Conservation (phyloP, 139 green algal species). For the Chlorella vulgaris region DNA sequence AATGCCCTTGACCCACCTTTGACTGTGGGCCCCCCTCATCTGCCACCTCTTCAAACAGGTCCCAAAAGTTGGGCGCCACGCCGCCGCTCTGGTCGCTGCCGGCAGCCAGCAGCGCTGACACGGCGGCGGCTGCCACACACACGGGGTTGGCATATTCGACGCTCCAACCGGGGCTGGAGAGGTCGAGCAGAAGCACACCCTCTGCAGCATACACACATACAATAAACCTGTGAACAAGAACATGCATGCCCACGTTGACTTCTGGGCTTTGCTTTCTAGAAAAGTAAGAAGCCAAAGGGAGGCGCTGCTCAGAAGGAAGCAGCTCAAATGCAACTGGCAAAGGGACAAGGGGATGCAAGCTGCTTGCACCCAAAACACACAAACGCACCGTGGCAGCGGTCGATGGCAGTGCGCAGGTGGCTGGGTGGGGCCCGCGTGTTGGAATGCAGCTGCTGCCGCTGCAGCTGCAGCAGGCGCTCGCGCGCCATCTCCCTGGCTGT, state of each 20-base stretch:
- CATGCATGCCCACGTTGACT: neutral
- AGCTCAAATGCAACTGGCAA: too few relatives aligned
- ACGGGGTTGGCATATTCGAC: constrained; percentile 78
- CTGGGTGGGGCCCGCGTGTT: constrained; percentile 9
- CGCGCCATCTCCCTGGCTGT: constrained; percentile 81
- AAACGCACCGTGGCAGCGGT: constrained; percentile 51
- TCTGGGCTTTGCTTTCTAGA: too few relatives aligned
- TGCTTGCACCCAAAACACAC: neutral
- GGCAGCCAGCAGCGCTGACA: neutral
- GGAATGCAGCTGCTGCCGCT: constrained; percentile 38
- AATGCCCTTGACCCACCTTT: neutral
- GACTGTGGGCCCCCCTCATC: neutral
- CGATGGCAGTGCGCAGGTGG: constrained; percentile 62
- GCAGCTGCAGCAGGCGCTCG: constrained; percentile 26
- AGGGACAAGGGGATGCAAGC: neutral
- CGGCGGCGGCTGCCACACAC: constrained; percentile 12
- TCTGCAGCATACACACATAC: constrained; percentile 45
- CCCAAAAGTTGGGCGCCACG: neutral
- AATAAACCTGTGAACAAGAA: neutral
- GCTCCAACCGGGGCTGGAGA: constrained; percentile 55
- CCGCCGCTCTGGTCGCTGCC: neutral
- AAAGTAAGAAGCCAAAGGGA: too few relatives aligned
- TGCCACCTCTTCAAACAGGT: neutral
- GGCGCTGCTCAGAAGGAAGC: too few relatives aligned
- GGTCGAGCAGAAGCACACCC: constrained; percentile 77